Evolutionary conservation across 345 rosid genomes (phyloP).

Genomic region (Corchorus capsularis): DNA sequence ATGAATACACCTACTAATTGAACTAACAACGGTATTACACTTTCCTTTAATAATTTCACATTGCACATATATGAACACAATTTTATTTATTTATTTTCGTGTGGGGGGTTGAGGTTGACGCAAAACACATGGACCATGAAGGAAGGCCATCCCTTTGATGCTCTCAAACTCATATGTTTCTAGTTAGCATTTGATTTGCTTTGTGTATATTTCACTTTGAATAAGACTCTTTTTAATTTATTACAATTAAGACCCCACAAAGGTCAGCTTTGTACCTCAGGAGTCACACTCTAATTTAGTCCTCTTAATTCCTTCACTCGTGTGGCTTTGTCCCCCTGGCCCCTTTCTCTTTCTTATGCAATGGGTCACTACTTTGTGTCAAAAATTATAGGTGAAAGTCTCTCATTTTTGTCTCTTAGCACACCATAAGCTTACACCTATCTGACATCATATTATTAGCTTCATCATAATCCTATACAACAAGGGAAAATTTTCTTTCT

Average conservation of each 20-base stretch:
- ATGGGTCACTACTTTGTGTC: constrained; percentile 23
- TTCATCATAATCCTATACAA: not conserved
- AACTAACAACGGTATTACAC: too few relatives aligned
- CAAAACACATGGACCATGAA: too few relatives aligned
- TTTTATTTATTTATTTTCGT: too few relatives aligned
- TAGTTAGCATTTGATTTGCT: not conserved
- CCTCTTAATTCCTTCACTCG: constrained; percentile 11
- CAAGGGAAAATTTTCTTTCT: not conserved
- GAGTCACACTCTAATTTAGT: not conserved
- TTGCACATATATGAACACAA: too few relatives aligned
- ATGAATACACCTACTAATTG: too few relatives aligned
- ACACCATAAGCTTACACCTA: constrained; percentile 36
- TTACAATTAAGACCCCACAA: constrained; percentile 18
- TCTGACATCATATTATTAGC: constrained; percentile 33
- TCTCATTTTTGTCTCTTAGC: constrained; percentile 30
- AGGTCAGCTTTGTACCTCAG: not conserved
- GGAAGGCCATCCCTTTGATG: too few relatives aligned
- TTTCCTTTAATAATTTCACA: too few relatives aligned
- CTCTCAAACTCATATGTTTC: too few relatives aligned
- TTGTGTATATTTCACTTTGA: not conserved
- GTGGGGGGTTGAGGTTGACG: too few relatives aligned
- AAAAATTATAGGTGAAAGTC: not conserved
- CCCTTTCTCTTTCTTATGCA: constrained; percentile 15
- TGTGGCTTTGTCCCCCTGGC: constrained; percentile 8
- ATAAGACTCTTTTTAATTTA: not conserved